phyloP scores from a whole-genome alignment of 306 rosid genomes.

The Gillenia trifoliata region DNA sequence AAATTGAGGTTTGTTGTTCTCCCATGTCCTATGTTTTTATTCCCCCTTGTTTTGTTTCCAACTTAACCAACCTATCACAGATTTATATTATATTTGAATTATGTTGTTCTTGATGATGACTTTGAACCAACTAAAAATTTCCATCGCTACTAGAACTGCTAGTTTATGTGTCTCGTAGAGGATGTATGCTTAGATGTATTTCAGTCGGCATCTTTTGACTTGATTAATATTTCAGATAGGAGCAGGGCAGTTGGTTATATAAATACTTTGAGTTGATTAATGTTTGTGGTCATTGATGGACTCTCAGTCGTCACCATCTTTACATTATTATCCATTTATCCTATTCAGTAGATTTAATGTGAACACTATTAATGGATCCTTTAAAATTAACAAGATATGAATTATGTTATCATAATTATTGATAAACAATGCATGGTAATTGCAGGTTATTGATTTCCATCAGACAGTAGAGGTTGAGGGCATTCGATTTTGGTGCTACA shows the following conservation, averaged over 20 bases:
- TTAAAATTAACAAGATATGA: background rate
- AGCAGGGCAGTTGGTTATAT: background rate
- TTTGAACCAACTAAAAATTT: background rate
- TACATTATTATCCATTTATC: background rate
- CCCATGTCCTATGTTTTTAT: background rate
- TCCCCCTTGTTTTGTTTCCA: background rate
- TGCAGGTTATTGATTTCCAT: constrained; percentile 94
- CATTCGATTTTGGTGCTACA: constrained; percentile 94
- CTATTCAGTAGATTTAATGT: background rate
- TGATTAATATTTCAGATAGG: background rate
- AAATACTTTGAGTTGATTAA: background rate
- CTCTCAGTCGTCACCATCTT: background rate
- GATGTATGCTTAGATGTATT: background rate
- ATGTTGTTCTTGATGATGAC: background rate
- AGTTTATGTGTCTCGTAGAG: background rate
- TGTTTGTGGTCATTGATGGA: background rate
- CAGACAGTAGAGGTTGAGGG: constrained; percentile 92
- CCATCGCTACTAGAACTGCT: background rate
- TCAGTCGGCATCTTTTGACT: background rate
- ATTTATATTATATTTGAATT: background rate
- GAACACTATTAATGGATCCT: background rate
- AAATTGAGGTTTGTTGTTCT: constrained; percentile 64
- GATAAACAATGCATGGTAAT: constrained; percentile 15
- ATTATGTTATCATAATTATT: background rate
- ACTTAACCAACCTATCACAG: background rate